These are phyloP conservation scores for Agastache rugosa DNA, from an alignment of 257 asterid genomes.

Conservation along the genomic window DNA sequence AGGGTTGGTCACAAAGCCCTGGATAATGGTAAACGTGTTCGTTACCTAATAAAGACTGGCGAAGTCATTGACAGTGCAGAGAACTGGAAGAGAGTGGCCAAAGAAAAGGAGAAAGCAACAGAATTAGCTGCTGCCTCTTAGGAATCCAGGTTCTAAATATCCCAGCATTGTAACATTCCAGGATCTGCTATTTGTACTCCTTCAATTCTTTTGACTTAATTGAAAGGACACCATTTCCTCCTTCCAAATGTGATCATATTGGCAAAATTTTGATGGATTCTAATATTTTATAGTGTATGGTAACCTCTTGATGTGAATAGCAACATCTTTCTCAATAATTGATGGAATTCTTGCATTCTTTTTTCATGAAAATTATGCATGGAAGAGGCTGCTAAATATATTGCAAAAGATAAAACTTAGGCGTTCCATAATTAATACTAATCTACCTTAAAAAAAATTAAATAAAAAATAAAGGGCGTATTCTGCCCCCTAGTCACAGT, in stretches of 20 bases:
- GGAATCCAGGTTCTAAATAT: conserved; percentile 39
- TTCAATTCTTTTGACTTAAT: conserved; percentile 25
- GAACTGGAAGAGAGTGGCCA: conserved; percentile 72
- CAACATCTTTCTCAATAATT: conserved; percentile 2
- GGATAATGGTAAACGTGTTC: conserved; percentile 84
- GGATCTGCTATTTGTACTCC: conserved; percentile 19
- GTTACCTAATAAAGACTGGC: conserved; percentile 90
- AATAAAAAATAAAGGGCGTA: not conserved
- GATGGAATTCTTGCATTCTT: not conserved
- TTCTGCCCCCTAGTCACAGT: not conserved
- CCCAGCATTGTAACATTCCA: conserved; percentile 16
- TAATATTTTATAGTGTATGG: conserved; percentile 9
- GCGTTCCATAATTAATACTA: not conserved
- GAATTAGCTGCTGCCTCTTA: conserved; percentile 65
- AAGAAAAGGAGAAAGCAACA: conserved; percentile 60
- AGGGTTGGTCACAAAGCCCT: conserved; percentile 89
- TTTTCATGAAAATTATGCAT: not conserved
- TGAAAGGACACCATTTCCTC: conserved; percentile 7
- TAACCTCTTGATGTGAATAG: conserved; percentile 35
- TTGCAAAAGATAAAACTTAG: not conserved
- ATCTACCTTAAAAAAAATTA: not conserved
- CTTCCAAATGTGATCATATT: conserved; percentile 7
- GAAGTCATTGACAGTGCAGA: conserved; percentile 91
- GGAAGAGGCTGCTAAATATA: not conserved
- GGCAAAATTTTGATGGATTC: conserved; percentile 30